Percentiles rank a stretch among this genome's conserved stretches.
Evolutionary conservation across 148 eudicot species (phyloP).

Genomic region (Camellia sinensis): DNA sequence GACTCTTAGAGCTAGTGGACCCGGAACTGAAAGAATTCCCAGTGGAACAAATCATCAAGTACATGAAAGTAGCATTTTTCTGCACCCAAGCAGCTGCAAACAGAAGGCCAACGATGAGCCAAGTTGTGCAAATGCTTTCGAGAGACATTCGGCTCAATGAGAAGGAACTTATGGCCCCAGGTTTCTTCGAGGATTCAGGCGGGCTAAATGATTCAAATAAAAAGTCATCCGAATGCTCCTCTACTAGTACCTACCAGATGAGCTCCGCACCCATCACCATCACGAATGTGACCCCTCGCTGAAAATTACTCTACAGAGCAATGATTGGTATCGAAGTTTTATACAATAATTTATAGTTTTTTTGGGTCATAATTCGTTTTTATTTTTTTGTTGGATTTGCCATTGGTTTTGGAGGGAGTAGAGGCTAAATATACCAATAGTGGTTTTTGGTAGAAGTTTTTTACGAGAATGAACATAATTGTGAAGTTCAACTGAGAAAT

Average conservation of each 20-base stretch:
- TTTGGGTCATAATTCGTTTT: conserved; percentile 37
- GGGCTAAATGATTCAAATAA: conserved; percentile 22
- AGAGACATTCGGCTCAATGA: conserved; percentile 55
- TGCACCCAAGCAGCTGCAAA: conserved; percentile 76
- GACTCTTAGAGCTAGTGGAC: conserved; percentile 71
- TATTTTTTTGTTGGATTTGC: too few species aligned
- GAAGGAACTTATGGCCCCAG: conserved; percentile 70
- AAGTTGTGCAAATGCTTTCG: conserved; percentile 77
- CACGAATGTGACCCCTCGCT: conserved; percentile 67
- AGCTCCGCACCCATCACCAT: conserved; percentile 56
- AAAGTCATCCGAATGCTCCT: conserved; percentile 40
- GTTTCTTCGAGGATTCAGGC: conserved; percentile 46
- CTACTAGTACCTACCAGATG: conserved; percentile 42
- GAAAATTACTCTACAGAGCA: conserved; percentile 17
- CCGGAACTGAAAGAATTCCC: conserved; percentile 63
- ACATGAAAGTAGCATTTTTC: conserved; percentile 79
- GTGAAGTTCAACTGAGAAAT: too few species aligned
- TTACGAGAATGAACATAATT: too few species aligned
- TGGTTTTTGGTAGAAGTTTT: too few species aligned
- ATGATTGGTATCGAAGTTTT: too few species aligned
- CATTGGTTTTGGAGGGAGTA: too few species aligned
- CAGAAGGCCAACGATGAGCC: conserved; percentile 83
- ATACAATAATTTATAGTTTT: too few species aligned
- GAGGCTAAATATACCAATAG: too few species aligned
- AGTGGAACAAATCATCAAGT: conserved; percentile 47